Base-by-base conservation (phyloP, 495 filamentous ascomycete species). In the Oleoguttula mirabilis region DNA sequence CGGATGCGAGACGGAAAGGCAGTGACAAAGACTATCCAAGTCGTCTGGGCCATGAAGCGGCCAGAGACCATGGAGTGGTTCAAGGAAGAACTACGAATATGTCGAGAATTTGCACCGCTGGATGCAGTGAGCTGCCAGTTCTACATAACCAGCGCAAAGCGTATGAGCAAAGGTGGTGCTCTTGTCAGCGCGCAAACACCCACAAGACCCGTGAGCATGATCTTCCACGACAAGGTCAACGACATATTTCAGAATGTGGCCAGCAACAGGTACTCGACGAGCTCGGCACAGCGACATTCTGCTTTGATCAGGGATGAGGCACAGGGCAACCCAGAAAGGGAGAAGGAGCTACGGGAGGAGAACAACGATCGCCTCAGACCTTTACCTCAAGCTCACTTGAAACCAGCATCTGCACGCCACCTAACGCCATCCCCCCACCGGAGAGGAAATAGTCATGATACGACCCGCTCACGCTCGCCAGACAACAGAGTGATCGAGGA, bases 61-160 rank as follows among this genome's bases (percentile, higher is more conserved):
- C 74, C 84, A 25, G 88, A 94, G 62, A 84, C 84, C 6, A 87
- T 96, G 73, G 86, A 93, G 58, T 96, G 88, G 88, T 96, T 96
- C 71, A 82, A 83, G 57, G 88, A 95, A 64, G 90, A 94, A 58
- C 69, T 95, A 32, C 71, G 84, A 35, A 86, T 94, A 52, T 90
- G 88, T 64, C 70, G 84, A 47, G 80, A 94, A 56, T 76, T 73
- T 50, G 82, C 88, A 39, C 83, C 86, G 20, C 73, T 83, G 33
- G 81, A 87, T 60, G 75, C 78, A 20, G 82, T 96, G 6, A 79
- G 80, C 21, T 94, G 86, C 66, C 85, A 93, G 60, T 94, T 95
- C 67, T 96, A 82, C 64, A 80, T 95, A 39, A 96, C 88, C 0
- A 69, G 72, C 14, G 70, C 76, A 21, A 81, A 77, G 54, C 72